Percentiles rank a stretch among this genome's conserved stretches.
Evolutionary conservation across 2,329 filamentous ascomycete genomes (phyloP).

Genomic region (Venturia aucupariae): DNA sequence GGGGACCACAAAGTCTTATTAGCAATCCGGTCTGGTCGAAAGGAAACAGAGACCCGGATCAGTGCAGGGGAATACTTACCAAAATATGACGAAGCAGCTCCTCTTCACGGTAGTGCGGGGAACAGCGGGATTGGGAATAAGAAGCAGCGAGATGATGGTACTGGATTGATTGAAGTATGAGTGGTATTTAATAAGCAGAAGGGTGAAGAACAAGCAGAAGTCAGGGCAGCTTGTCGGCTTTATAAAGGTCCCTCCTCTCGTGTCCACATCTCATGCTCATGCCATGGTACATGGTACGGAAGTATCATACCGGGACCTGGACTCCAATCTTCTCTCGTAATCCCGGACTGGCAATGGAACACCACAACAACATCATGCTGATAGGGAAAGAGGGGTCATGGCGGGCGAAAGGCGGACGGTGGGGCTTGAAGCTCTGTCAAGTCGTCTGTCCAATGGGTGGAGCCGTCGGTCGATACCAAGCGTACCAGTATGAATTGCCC

Average conservation of each 20-base stretch:
- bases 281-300: neutral
- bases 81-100: neutral
- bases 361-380: slow-evolving; percentile 3
- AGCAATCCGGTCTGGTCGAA: neutral
- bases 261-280: neutral
- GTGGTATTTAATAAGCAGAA: neutral
- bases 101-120: neutral
- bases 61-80: neutral
- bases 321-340: neutral
- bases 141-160: neutral
- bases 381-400: neutral
- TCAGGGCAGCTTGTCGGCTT: neutral
- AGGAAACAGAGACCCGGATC: neutral
- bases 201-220: neutral
- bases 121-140: neutral
- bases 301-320: neutral
- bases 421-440: neutral
- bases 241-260: neutral
- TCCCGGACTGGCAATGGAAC: neutral
- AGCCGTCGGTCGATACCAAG: neutral
- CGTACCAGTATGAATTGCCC: neutral
- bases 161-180: neutral
- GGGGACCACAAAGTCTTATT: neutral
- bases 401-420: neutral
- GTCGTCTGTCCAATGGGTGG: neutral